These are phyloP conservation scores for Fraxinus sp. DNA, from an alignment of 305 asterid genomes.

Conservation along the genomic window DNA sequence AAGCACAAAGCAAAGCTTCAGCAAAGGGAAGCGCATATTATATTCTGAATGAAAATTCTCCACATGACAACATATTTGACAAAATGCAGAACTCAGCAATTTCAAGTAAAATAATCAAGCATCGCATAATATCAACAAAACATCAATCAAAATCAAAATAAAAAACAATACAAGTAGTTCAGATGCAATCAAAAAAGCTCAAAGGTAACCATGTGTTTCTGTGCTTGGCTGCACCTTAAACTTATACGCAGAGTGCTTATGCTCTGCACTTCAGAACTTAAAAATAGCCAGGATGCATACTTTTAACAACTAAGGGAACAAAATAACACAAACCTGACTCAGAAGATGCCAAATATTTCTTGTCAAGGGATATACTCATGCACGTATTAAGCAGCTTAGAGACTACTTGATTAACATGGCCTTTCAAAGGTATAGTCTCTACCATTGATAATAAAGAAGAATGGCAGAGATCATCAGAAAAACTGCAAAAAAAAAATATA, in stretches of 20 bases:
- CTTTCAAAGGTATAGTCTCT: conserved; percentile 61
- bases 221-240: background rate
- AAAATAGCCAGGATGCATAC: background rate
- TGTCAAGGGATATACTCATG: conserved; percentile 43
- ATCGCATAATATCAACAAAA: background rate
- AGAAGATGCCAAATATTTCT: conserved; percentile 33
- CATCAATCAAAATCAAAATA: background rate
- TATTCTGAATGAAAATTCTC: background rate
- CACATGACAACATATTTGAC: background rate
- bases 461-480: conserved; percentile 55
- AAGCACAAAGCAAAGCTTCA: background rate
- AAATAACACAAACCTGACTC: conserved; percentile 52
- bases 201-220: background rate
- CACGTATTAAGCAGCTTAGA: conserved; percentile 50
- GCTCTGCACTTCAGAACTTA: background rate
- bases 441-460: conserved; percentile 43
- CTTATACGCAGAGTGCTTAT: background rate
- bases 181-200: background rate
- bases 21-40: background rate
- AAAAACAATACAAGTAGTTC: background rate
- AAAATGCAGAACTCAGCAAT: background rate
- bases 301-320: background rate
- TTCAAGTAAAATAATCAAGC: background rate
- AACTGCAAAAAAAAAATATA: conserved; percentile 41
- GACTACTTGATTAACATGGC: conserved; percentile 43